Evolutionary conservation across 2,329 filamentous ascomycete genomes (phyloP), one percentile per base, ranked within the genome.

Genomic region (Aureobasidium lini): DNA sequence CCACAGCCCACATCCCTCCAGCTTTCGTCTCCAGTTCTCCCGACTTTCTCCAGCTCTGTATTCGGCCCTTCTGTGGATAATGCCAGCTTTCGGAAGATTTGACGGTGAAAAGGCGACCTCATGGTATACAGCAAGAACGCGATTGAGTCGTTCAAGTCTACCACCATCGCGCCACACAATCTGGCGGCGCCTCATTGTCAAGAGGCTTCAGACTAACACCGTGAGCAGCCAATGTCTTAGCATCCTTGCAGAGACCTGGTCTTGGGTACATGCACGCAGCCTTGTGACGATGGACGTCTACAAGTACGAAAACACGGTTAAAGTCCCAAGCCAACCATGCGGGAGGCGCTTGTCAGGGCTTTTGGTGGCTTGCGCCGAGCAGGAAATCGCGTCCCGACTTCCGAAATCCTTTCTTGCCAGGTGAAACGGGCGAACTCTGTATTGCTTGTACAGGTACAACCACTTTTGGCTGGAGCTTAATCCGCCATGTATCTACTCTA

Each of bases 21-120:
- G 63, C 77, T 72, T 8, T 13, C 10, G 69, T 73, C 68, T 85
- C 82, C 3, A 87, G 69, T 54, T 13, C 69, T 73, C 68, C 85
- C 82, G 2, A 87, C 69, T 62, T 82, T 80, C 47, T 77, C 77
- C 13, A 88, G 66, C 34, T 57, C 52, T 57, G 52, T 4, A 44
- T 36, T 57, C 52, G 52, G 52, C 31, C 52, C 52, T 57, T 57
- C 52, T 57, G 40, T 44, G 52, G 52, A 57, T 57, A 57, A 57
- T 57, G 40, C 29, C 31, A 36, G 28, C 9, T 13, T 36, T 32
- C 42, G 52, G 52, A 57, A 44, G 52, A 57, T 44, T 46, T 57
- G 52, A 46, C 15, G 15, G 11, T 23, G n/a, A 32, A 28, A 15
- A 28, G 6, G 10, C 31, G 42, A 57, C 52, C 18, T 43, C 32